Base-by-base conservation (phyloP, 2,329 filamentous ascomycete genomes). In the Fusarium xylarioides region DNA sequence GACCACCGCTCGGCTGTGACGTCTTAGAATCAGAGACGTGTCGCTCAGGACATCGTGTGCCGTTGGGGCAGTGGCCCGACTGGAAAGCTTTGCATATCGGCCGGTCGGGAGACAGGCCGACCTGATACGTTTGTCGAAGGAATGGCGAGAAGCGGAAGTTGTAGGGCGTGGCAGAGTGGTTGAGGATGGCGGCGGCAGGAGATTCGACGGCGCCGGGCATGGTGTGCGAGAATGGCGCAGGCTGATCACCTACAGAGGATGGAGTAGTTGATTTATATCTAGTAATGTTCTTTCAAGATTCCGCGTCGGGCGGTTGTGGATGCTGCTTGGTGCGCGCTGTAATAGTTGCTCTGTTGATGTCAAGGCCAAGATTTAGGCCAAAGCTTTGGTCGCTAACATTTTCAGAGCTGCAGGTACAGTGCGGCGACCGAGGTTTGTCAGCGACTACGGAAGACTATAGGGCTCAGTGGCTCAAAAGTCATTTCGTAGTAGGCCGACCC, bases 131-230 rank as follows among this genome's bases (percentile, higher is more conserved):
- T 70, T 91, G 86, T 74, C 92, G 92, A 42, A 97, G 90, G 84
- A 97, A 97, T 52, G 94, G 92, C 37, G 90, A 91, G 87, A 98
- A 97, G 81, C 89, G 90, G 86, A 98, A 97, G 76, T 86, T 89
- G 84, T 93, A 92, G 66, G 81, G 77, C 9, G 86, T 85, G 9
- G 86, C 82, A 65, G 84, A 81, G 82, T 90, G 90, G 66, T 86
- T 83, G 76, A 92, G 88, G 80, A 92, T 89, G 62, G 83, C 81
- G 74, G 79, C 61, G 72, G 81, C 77, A 71, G 79, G 68, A 71
- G 79, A 71, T 55, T 78, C 71, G 30, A 77, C 78, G 42, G 80
- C 71, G 35, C 77, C 65, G 34, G 81, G 75, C 81, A 82, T 83
- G 44, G 56, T 77, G 60, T 76, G 62, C 50, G 62, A 55, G 42